Evolutionary conservation across 208 protist genomes (phyloP).

Genomic region (Crithidia bombi): DNA sequence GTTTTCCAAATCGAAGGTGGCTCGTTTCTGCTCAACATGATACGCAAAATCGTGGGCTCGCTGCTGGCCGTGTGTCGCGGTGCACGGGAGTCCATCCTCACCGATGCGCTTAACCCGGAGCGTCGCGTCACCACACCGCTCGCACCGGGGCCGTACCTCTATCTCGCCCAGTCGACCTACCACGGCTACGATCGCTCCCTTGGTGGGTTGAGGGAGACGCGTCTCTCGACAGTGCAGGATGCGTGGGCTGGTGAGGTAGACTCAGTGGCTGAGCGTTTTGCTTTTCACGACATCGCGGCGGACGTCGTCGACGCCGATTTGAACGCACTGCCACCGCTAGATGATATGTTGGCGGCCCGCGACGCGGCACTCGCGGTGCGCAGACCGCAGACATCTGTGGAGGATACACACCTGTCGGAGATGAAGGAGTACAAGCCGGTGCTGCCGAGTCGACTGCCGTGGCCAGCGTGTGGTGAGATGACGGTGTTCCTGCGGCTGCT

Average conservation of each 20-base stretch:
- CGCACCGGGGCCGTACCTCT: slow-evolving; percentile 74
- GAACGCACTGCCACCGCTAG: slow-evolving; percentile 59
- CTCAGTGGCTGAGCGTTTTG: slow-evolving; percentile 46
- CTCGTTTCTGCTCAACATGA: slow-evolving; percentile 92
- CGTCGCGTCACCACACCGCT: slow-evolving; percentile 63
- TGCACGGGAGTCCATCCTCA: slow-evolving; percentile 44
- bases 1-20: slow-evolving; percentile 86
- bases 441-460: slow-evolving; percentile 20
- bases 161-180: slow-evolving; percentile 72
- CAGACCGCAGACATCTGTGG: slow-evolving; percentile 41
- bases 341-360: slow-evolving; percentile 56
- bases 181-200: slow-evolving; percentile 65
- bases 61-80: slow-evolving; percentile 74
- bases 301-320: slow-evolving; percentile 77
- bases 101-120: slow-evolving; percentile 58
- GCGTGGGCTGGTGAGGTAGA: slow-evolving; percentile 59
- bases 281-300: slow-evolving; percentile 34
- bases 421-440: slow-evolving; percentile 69
- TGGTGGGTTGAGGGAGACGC: not conserved
- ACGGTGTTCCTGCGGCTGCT: slow-evolving; percentile 76
- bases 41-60: slow-evolving; percentile 83
- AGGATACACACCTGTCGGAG: slow-evolving; percentile 60
- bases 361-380: slow-evolving; percentile 38
- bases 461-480: slow-evolving; percentile 61
- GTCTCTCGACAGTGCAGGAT: slow-evolving; percentile 41